Evolutionary conservation across 805 yeast genomes (phyloP), one percentile per base, ranked within the genome.

Genomic region (Suhomyces canberraensis): DNA sequence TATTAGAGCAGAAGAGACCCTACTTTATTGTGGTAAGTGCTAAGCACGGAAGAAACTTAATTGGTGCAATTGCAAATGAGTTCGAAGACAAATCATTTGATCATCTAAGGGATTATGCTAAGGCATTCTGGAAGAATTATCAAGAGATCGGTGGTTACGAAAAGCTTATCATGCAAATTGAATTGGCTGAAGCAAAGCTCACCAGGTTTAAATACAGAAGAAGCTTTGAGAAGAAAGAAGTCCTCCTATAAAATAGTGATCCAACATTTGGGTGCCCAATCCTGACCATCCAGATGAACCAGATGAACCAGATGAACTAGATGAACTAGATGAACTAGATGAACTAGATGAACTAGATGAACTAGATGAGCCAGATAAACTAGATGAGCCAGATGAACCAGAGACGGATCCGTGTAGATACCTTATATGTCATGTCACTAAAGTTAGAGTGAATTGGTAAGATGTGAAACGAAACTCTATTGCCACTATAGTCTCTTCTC

Each of bases 1-100:
- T 78, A 80, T 54, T 90, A 96, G 96, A 78, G 81, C 38, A 76
- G 96, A 57, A 75, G 91, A 39, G 98, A 93, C 50, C 91, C 91
- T 55, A 78, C 79, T 89, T 89, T 52, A 79, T 93, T 34, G 77
- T 77, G 34, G 65, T 80, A 28, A 75, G 80, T 55, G 83, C 84
- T 8, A 85, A 86, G 56, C 78, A 82, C 56, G 98, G 98, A 8
- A 75, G 96, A 37, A 78, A 85, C 46, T 76, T 85, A 16, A 62
- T 85, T 34, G 69, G 70, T 25, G 75, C 76, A 2, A 90, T 93
- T 39, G 81, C 95, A 0, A 53, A 73, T 9, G 96, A 90, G 54
- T 77, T 90, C 54, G 90, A 84, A 17, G 89, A 81, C 35, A 93
- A 93, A 60, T 73, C 89, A 0, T 58, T 66, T 18, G 95, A 85